Evolutionary conservation across 176 grass and related monocot species (phyloP), one percentile per base, ranked within the genome.

Genomic region (Coix lacrymajobi): DNA sequence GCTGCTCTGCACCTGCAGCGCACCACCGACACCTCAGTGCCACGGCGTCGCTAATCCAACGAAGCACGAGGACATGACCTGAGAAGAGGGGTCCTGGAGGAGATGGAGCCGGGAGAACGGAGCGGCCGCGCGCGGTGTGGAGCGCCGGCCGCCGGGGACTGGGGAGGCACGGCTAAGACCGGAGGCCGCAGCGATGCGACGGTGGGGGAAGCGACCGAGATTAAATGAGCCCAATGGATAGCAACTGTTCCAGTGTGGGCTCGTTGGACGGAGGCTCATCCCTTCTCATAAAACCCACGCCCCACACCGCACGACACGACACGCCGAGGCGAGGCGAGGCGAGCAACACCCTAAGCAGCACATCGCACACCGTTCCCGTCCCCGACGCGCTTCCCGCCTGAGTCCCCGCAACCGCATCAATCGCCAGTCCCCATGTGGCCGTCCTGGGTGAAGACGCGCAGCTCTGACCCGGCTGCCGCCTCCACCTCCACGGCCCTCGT

Each of bases 381-480:
- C 20, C 45, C 63, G 63, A 36, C 77, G 31, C 19, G 8, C 78
- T 16, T 32, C 44, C 22, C 73, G 20, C 30, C 31, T 6, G 37
- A 20, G 16, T 22, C 33, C 28, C 12, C 71, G 0, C 31, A 12
- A 11, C 43, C 74, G 48, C 40, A 8, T 20, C 48, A 11, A 22
- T 46, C 29, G 63, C 7, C 29, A 14, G 41, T 28, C 4, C 83
- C 57, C 74, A 97, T 93, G 94, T 91, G 94, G 94, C 75, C 87
- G 62, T 77, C 83, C 8, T 93, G 89, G 79, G 77, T 85, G 13
- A 97, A 89, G 82, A 84, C 88, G 69, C 89, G 88, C 67, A 46
- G 51, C 52, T 63, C 48, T 24, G 56, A 34, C 11, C 13, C 81
- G 60, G 26, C 60, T 30, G 40, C 75, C 46, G 62, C 54, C 22